Percentiles rank a stretch among this genome's conserved stretches.
These are phyloP conservation scores for Omphalotus guepiniiformis DNA, from an alignment of 768 basidiomycete genomes.

Conservation along the genomic window DNA sequence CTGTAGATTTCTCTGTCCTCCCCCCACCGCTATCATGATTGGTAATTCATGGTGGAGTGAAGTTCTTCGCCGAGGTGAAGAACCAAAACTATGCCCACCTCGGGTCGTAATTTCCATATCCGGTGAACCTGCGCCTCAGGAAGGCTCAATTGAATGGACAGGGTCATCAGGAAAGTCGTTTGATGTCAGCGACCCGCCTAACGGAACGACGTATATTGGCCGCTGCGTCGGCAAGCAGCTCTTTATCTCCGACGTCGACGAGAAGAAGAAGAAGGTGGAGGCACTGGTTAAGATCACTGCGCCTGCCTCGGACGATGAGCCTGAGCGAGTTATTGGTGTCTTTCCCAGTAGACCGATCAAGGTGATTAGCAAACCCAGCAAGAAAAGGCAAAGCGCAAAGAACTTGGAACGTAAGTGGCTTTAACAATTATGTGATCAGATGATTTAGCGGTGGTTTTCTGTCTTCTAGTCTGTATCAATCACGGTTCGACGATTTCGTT, in stretches of 20 bases:
- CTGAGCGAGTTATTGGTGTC: slow-evolving; percentile 78
- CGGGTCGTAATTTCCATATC: slow-evolving; percentile 87
- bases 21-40: slow-evolving; percentile 90
- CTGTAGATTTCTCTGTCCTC: slow-evolving; percentile 84
- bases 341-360: slow-evolving; percentile 96
- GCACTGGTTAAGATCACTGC: slow-evolving; percentile 88
- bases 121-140: slow-evolving; percentile 83
- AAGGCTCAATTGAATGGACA: slow-evolving; percentile 86
- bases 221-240: slow-evolving; percentile 92
- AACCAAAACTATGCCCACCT: slow-evolving; percentile 70
- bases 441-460: slow-evolving; percentile 13
- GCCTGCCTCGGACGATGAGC: slow-evolving; percentile 72
- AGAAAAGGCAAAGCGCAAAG: slow-evolving; percentile 93
- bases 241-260: slow-evolving; percentile 92
- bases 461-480: slow-evolving; percentile 76
- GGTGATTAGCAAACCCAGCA: slow-evolving; percentile 97
- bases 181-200: slow-evolving; percentile 73
- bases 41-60: slow-evolving; percentile 95
- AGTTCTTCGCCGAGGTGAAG: slow-evolving; percentile 67
- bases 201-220: slow-evolving; percentile 86
- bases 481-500: slow-evolving; percentile 94
- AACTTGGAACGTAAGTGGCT: slow-evolving; percentile 77
- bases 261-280: slow-evolving; percentile 94
- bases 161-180: slow-evolving; percentile 79
- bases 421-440: background rate